phyloP scores from a whole-genome alignment of 352 stramenopile genomes.

The Pythium volutum region DNA sequence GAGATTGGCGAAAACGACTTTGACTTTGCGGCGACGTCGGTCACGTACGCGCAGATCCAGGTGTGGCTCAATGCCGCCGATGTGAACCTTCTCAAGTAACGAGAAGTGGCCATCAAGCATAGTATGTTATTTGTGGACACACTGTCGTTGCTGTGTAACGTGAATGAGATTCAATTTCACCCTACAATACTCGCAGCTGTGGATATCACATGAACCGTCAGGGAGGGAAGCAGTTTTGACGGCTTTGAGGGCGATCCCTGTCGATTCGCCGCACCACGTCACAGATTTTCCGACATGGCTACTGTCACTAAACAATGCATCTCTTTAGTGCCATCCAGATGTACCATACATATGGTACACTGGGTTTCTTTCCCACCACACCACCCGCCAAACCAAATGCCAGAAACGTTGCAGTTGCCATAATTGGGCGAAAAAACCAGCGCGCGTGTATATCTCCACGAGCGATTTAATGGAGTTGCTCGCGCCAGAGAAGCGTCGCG shows the following conservation, averaged over 20 bases:
- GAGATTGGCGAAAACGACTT: constrained; percentile 33
- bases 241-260: no score
- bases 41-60: constrained; percentile 20
- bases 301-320: constrained; percentile 10
- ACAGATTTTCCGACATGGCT: not conserved
- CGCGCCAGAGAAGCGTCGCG: constrained; percentile 45
- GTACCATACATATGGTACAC: constrained; percentile 18
- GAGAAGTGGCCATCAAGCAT: no score
- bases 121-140: no score
- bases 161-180: no score
- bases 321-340: not conserved
- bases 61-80: constrained; percentile 19
- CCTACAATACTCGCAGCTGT: no score
- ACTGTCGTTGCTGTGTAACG: no score
- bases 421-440: not conserved
- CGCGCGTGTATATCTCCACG: not conserved
- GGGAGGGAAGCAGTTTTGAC: no score
- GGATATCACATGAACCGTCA: no score
- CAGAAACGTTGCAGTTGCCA: constrained; percentile 24
- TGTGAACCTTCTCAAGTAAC: constrained; percentile 16
- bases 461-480: constrained; percentile 51
- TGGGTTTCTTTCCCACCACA: not conserved
- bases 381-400: not conserved
- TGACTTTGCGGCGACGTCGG: constrained; percentile 25
- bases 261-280: no score